Base-by-base conservation (phyloP, 257 asterid species). In the Solanum piurae region DNA sequence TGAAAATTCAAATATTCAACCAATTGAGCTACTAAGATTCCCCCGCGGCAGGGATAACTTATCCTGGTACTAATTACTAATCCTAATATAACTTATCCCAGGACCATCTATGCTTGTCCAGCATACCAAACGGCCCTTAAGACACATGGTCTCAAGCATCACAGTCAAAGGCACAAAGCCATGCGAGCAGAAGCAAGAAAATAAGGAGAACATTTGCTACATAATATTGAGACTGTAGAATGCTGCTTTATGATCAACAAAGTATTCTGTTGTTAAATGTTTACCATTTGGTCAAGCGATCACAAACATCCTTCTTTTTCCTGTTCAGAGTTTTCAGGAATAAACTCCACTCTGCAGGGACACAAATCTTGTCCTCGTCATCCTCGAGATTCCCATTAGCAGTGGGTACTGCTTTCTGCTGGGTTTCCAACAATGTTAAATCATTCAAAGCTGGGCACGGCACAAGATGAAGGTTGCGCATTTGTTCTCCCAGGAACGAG, bases 401-500 rank as follows among this genome's bases (percentile, higher is more conserved):
- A 62, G 9, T 80, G 60, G 92, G 92, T 58, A 90, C 87, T 84
- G 90, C 91, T 52, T 87, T 88, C 79, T 84, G 90, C 89, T 89
- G 92, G 90, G 60, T 89, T 83, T 58, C 87, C 89, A 74, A 86
- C 27, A 85, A 88, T 88, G 86, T 82, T 25, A 90, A 87, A 77
- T 87, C 88, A 86, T 83, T 88, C 83, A 89, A 84, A 86, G 95
- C 90, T 86, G 93, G 95, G 86, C 85, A 83, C 9, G 99, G 99
- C 90, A 97, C 87, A 87, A 74, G 88, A 90, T 96, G 99, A 89
- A 97, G 98, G 91, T 92, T 87, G 82, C 89, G 95, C 90, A 97
- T 89, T 93, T 96, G 98, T 93, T 97, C 96, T 73, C 99, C 99
- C 91, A 97, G 90, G 89, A 97, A 97, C 12, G 96, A 92, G 88